Evolutionary conservation across 768 basidiomycete genomes (phyloP), one percentile per base, ranked within the genome.

Genomic region (Psilocybe cyanescens): DNA sequence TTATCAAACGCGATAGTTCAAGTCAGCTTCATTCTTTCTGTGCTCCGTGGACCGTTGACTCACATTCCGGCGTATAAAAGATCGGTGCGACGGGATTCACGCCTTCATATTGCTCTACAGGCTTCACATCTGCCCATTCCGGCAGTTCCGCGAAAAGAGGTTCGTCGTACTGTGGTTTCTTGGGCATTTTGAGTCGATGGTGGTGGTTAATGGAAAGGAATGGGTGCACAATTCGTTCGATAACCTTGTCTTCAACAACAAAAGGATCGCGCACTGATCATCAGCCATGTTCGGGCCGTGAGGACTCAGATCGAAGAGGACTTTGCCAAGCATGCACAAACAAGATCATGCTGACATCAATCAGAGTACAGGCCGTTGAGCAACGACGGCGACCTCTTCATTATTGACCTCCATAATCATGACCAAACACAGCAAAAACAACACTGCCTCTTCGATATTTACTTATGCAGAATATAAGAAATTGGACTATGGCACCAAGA

Each of bases 371-470:
- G 24, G 24, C 24, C 47, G 24, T 29, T n/a, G 45, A n/a, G 37
- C 19, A n/a, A 44, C 31, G 2, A 9, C 28, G 47, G 5, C 11
- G 14, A 28, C 9, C 48, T n/a, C 48, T 35, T 48, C 31, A 19
- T n/a, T 16, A 8, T n/a, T 33, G 29, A 17, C 24, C n/a, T 24
- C 16, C 33, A 17, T 2, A 16, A 62, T 39, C 50, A 93, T 93
- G 92, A 92, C 92, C 57, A 94, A 93, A 75, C 92, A 94, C 71
- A 91, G 89, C 82, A 94, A 92, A 76, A 94, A 94, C 72, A 93
- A 93, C 68, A 94, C 92, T 3, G 92, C 92, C 3, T 93, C 91
- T 7, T 93, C 91, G 0, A 91, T 93, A 57, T 94, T 94, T 75
- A 93, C 91, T 31, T 94, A 95, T 68, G 93, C 92, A 5, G 94